Percentiles rank a stretch among this genome's conserved stretches.
Conservation (phyloP, 805 yeast genomes). For the Kodamaea laetipori region DNA sequence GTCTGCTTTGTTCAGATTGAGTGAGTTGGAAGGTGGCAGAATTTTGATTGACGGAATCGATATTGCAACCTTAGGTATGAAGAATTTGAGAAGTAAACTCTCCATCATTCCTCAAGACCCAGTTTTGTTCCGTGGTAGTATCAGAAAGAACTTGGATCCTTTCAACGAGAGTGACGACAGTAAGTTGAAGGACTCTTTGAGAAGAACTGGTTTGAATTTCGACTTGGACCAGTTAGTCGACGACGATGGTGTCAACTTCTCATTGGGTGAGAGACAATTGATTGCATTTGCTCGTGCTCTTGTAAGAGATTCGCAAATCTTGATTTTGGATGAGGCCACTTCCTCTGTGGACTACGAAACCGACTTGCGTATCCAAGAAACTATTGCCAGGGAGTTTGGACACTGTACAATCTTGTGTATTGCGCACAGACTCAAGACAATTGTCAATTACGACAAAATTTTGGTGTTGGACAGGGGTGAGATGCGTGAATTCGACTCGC, state of each 20-base stretch:
- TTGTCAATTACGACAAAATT: conserved; percentile 72
- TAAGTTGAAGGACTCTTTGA: conserved; percentile 57
- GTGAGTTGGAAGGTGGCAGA: conserved; percentile 51
- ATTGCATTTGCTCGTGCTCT: conserved; percentile 83
- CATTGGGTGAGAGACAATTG: conserved; percentile 77
- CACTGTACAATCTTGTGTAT: conserved; percentile 80
- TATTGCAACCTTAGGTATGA: conserved; percentile 53
- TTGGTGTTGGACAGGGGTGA: conserved; percentile 82
- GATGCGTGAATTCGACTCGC: conserved; percentile 73
- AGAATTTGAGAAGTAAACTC: conserved; percentile 55
- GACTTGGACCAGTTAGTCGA: conserved; percentile 51
- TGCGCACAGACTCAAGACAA: conserved; percentile 82
- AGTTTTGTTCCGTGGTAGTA: conserved; percentile 59
- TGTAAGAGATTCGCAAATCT: conserved; percentile 69
- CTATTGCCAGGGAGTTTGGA: conserved; percentile 66
- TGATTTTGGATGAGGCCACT: conserved; percentile 85
- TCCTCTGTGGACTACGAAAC: conserved; percentile 84
- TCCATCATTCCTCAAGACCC: conserved; percentile 77
- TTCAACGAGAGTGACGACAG: conserved; percentile 53
- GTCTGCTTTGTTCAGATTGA: conserved; percentile 60
- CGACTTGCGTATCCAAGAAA: conserved; percentile 72
- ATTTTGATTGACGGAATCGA: conserved; percentile 63
- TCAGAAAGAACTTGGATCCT: conserved; percentile 65
- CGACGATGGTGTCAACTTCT: conserved; percentile 72
- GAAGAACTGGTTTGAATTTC: conserved; percentile 55